Conservation (phyloP, 2,329 filamentous ascomycete species). For the Thielaviopsis euricoi region DNA sequence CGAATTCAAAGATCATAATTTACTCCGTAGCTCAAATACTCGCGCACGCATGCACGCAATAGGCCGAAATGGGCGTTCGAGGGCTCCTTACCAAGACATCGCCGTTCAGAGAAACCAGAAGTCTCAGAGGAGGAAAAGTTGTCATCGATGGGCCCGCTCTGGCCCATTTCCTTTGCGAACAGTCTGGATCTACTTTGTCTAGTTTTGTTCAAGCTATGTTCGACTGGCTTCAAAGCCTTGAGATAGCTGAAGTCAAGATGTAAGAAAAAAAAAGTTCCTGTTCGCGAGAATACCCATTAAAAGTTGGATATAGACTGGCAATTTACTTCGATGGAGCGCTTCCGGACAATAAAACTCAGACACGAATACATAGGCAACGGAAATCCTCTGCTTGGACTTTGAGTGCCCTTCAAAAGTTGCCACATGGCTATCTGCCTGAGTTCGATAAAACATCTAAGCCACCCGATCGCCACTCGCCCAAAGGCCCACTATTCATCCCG, state of each 20-base stretch:
- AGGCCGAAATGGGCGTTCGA: constrained; percentile 38
- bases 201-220: constrained; percentile 42
- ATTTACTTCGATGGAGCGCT: constrained; percentile 82
- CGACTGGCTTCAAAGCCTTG: constrained; percentile 45
- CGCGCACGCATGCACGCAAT: too few relatives aligned
- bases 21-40: too few relatives aligned
- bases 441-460: constrained; percentile 18
- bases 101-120: constrained; percentile 29
- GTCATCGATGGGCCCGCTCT: constrained; percentile 66
- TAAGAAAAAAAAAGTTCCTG: constrained; percentile 22
- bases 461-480: constrained; percentile 30
- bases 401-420: constrained; percentile 16
- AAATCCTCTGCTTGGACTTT: constrained; percentile 12
- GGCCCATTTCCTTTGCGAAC: constrained; percentile 53
- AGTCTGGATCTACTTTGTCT: constrained; percentile 22
- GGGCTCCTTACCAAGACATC: constrained; percentile 36
- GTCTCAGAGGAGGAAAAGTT: constrained; percentile 25
- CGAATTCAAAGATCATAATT: too few relatives aligned
- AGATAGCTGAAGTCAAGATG: constrained; percentile 40
- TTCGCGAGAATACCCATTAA: background rate
- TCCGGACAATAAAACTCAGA: constrained; percentile 46
- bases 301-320: constrained; percentile 30
- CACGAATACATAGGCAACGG: constrained; percentile 44
- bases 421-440: constrained; percentile 7
- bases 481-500: constrained; percentile 50